Evolutionary conservation across 306 rosid genomes (phyloP).

Genomic region (Vigna reflexopilosa): DNA sequence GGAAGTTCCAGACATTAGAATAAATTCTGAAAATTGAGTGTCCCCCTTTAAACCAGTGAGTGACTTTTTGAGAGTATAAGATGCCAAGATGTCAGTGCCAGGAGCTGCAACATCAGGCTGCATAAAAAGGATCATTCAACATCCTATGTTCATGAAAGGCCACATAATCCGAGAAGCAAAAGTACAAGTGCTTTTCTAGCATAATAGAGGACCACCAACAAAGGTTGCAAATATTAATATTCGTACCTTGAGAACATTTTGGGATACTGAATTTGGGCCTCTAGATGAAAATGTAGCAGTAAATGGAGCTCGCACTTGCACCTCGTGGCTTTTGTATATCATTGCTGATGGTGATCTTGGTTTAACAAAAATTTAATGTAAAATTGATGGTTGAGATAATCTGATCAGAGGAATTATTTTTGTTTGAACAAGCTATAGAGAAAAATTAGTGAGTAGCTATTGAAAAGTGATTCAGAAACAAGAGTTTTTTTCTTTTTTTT

Average conservation of each 20-base stretch:
- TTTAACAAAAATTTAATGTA: constrained; percentile 42
- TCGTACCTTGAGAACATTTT: constrained; percentile 69
- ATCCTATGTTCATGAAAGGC: not conserved
- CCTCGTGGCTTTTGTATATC: constrained; percentile 58
- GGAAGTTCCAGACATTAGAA: constrained; percentile 88
- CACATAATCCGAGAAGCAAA: not conserved
- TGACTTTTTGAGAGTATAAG: constrained; percentile 73
- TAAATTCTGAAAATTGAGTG: constrained; percentile 80
- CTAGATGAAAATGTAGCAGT: constrained; percentile 78
- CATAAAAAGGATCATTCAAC: constrained; percentile 27
- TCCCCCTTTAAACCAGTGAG: constrained; percentile 80
- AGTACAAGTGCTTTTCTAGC: no score
- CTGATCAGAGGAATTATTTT: constrained; percentile 11
- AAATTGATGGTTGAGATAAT: constrained; percentile 32
- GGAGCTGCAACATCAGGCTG: constrained; percentile 98
- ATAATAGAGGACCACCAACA: not conserved
- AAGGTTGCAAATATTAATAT: constrained; percentile 4
- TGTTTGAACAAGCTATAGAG: constrained; percentile 12
- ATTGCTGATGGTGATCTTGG: constrained; percentile 79
- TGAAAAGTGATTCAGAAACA: not conserved
- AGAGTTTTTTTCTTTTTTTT: not conserved
- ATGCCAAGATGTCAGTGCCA: constrained; percentile 82
- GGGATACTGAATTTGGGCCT: constrained; percentile 76
- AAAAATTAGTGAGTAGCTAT: constrained; percentile 1
- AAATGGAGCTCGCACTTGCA: constrained; percentile 57